Evolutionary conservation across 352 stramenopile genomes (phyloP).

Genomic region (Phytophthora capsici): DNA sequence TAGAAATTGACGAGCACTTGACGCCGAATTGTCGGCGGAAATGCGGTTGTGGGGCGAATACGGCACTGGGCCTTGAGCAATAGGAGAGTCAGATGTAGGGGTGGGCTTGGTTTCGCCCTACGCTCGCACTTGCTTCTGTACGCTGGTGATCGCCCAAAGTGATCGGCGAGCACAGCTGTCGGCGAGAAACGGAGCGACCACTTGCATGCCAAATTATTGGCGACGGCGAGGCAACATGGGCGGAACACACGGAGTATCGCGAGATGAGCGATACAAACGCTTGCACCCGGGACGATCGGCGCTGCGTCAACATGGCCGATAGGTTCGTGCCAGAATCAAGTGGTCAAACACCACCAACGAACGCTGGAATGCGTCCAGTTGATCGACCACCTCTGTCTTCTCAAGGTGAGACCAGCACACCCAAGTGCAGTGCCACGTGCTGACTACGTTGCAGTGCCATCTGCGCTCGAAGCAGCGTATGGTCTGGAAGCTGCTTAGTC

Average conservation of each 20-base stretch:
- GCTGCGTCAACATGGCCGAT: slow-evolving; percentile 18
- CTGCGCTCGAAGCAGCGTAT: slow-evolving; percentile 22
- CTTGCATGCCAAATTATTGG: slow-evolving; percentile 7
- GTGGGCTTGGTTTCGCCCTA: slow-evolving; percentile 27
- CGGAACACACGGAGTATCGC: slow-evolving; percentile 16
- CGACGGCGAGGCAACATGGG: slow-evolving; percentile 1
- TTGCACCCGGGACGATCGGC: slow-evolving; percentile 17
- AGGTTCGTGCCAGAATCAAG: slow-evolving; percentile 21
- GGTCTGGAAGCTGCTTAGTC: slow-evolving; percentile 7
- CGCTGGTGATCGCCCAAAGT: slow-evolving; percentile 26
- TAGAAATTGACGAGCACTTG: slow-evolving; percentile 14
- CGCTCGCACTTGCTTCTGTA: slow-evolving; percentile 37
- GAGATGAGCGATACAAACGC: slow-evolving; percentile 8
- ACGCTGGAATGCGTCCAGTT: too few relatives aligned
- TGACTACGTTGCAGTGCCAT: slow-evolving; percentile 24
- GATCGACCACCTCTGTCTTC: slow-evolving; percentile 15
- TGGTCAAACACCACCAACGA: slow-evolving; percentile 11
- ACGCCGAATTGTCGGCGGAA: slow-evolving; percentile 23
- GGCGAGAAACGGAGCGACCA: slow-evolving; percentile 21
- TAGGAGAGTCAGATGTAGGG: slow-evolving; percentile 41
- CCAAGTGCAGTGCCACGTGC: slow-evolving; percentile 20
- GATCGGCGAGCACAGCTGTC: slow-evolving; percentile 35
- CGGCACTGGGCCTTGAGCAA: slow-evolving; percentile 9
- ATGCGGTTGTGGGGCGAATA: slow-evolving; percentile 21
- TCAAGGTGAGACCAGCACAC: slow-evolving; percentile 18